Conservation (phyloP, 768 basidiomycete species). For the Tephrocybe sp. region DNA sequence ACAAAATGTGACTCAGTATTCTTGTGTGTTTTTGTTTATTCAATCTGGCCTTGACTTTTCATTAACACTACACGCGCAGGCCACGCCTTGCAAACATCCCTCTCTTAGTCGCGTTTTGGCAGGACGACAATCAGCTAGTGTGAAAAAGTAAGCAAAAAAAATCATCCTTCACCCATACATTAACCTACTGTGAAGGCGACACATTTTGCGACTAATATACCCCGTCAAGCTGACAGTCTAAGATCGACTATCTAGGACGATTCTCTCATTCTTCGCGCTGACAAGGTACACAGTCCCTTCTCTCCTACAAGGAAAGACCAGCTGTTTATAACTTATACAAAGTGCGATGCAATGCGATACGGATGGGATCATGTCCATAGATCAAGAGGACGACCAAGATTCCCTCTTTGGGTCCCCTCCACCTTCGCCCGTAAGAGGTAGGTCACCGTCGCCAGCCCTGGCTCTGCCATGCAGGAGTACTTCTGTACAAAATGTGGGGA, state of each 20-base stretch:
- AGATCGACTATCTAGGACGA: not conserved
- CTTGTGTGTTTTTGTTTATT: no score
- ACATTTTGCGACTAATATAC: no score
- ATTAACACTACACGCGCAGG: no score
- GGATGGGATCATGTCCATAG: conserved; percentile 6
- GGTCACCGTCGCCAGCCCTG: conserved; percentile 64
- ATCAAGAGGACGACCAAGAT: conserved; percentile 50
- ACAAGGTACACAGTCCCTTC: conserved; percentile 17
- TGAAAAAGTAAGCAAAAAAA: no score
- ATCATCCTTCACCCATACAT: no score
- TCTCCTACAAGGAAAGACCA: not conserved
- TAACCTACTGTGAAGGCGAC: no score
- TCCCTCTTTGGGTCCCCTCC: conserved; percentile 87
- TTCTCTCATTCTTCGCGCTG: conserved; percentile 7
- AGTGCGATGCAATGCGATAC: conserved; percentile 22
- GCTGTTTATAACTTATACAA: conserved; percentile 9
- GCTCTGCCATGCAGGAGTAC: conserved; percentile 53
- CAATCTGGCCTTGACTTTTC: no score
- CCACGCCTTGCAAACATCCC: no score
- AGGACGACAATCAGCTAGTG: no score
- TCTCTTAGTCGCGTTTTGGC: no score
- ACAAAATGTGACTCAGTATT: no score
- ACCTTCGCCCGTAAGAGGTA: conserved; percentile 68
- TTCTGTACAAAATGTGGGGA: conserved; percentile 87
- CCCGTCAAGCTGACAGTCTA: conserved; percentile 2